Base-by-base conservation (phyloP, 768 basidiomycete genomes). In the Mycena floridula region DNA sequence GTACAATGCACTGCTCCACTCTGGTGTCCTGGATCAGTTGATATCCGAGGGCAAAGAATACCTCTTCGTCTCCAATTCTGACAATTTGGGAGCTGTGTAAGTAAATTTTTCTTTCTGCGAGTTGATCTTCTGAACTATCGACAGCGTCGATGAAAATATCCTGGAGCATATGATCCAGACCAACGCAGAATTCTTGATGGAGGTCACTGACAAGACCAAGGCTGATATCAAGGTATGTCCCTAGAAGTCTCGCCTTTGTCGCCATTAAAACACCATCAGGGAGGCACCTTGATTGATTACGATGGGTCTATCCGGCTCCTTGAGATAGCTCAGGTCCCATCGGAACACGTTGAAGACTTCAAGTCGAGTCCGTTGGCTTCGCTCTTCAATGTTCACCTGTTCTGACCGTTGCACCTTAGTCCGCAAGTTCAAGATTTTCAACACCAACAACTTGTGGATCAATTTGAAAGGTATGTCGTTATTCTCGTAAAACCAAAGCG, bases 151-250 rank as follows among this genome's bases (percentile, higher is more conserved):
- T 64, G 77, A 85, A 60, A 78, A 74, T 53, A 94, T 95, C 58
- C 69, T 90, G 46, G 80, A 85, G 59, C 83, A 92, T 62, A 92
- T 95, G 86, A 76, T 88, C 52, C 78, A 88, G 57, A 74, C 77
- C 9, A 66, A 81, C 50, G 78, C 86, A 23, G 92, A 95, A 64
- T 93, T 92, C 69, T 64, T 92, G 61, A 92, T 92, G 89, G 89
- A 95, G 65, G 86, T 95, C 50, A 96, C 93, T 9, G 89, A 94
- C 73, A 95, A 94, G 78, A 94, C 92, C 58, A 93, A 95, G 76
- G 90, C 86, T 40, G 91, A 85, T 57, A 65, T 74, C 52, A 74
- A 77, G 62, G 69, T 69, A 51, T 38, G 47, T 32, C 13, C 12
- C 37, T 18, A 44, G 11, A 28, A 42, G 23, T 37, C 12, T n/a